Evolutionary conservation across 768 basidiomycete genomes (phyloP), one percentile per base, ranked within the genome.

Genomic region (Mycena haematopus): DNA sequence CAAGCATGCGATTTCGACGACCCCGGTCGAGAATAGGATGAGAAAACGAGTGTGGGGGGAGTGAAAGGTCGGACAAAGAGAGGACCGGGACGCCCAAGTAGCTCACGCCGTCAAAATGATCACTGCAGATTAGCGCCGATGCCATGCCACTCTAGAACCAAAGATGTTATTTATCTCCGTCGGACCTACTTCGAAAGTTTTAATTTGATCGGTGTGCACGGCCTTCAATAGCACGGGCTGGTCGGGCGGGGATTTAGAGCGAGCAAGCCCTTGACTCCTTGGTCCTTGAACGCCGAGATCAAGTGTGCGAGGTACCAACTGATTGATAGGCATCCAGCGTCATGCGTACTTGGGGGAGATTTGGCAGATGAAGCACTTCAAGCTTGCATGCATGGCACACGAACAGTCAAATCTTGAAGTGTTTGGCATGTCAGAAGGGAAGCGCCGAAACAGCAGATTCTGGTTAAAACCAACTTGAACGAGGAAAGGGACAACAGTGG

Each of bases 1-100:
- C 49, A 24, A 56, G 65, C 65, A 67, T 67, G 44, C 65, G 56
- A 49, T 15, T 44, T 25, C 22, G 54, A 56, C 60, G 55, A 62
- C 55, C 40, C 53, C 45, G 40, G 51, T 35, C 17, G 36, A 60
- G 52, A 45, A 27, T 19, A n/a, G 35, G 54, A 56, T 25, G 10
- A 33, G 45, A 50, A 49, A 55, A 59, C 54, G 63, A 58, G 36
- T 52, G 62, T 56, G 45, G 7, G 54, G 54, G 58, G 38, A 52
- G 58, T 54, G 52, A 42, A 64, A 55, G 57, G 29, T 10, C 36
- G 36, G 36, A 40, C 44, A 24, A 55, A 45, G 24, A 55, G 46
- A 29, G 17, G 22, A 17, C 31, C 50, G 33, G n/a, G 31, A 22
- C 44, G 15, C 44, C 21, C n/a, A 19, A 42, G 17, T 42, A 42